Evolutionary conservation across 345 rosid species (phyloP), one percentile per base, ranked within the genome.

Genomic region (Tarenaya hassleriana): DNA sequence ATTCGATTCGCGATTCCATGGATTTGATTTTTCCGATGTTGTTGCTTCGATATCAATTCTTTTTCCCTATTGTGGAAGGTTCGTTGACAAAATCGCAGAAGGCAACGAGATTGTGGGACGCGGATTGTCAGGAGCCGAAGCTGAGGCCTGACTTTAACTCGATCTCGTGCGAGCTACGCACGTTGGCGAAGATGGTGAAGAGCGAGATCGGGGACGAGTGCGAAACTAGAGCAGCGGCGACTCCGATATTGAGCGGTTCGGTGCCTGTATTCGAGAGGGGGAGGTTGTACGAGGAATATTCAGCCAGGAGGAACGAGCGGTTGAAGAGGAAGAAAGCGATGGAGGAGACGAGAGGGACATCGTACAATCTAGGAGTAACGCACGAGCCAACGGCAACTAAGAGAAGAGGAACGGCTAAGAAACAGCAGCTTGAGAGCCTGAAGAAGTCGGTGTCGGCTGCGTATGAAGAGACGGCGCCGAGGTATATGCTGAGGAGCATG

Each of bases 241-340:
- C 61, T 44, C 10, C 43, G 35, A 41, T 38, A 10, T 47, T 66
- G 16, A 5, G 49, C 20, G 52, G 39, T 12, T 31, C 66, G 1
- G 57, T 56, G 4, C 6, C 83, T 6, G 20, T 76, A 8, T 83
- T 92, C 49, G 82, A 81, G 74, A 81, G 98, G 52, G 98, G 98
- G 16, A 80, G 83, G 62, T 80, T 83, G 32, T 92, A 92, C 32
- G 96, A 87, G 1, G 81, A 69, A 69, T 92, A 92, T 58, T 69
- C 95, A 0, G 96, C 88, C 0, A 72, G 78, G 63, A 82, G 98
- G 64, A 87, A 83, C 57, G 98, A 92, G 76, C 56, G 83, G 68
- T 70, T 92, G 70, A 81, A 41, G 67, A 72, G 80, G 67, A 92
- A 79, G 76, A 78, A 55, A 56, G 61, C 29, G 11, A 59, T 11